These are phyloP conservation scores for Fusarium sp. DNA, from an alignment of 2,329 filamentous ascomycete species.

Conservation along the genomic window DNA sequence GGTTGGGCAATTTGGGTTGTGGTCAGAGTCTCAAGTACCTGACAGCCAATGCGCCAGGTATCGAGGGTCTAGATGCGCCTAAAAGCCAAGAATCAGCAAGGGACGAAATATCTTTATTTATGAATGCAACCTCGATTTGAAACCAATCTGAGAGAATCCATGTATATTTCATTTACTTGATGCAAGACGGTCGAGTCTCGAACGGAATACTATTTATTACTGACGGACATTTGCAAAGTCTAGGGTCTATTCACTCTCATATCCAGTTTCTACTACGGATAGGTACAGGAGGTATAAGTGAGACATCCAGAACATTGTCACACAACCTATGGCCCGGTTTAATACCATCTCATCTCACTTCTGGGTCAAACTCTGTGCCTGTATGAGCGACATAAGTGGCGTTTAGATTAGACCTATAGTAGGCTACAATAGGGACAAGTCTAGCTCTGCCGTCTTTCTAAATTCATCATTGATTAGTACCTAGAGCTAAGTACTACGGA, in stretches of 20 bases:
- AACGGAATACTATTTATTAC: not conserved
- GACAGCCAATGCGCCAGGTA: constrained; percentile 13
- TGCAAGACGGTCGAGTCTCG: constrained; percentile 1
- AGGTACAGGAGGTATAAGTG: not conserved
- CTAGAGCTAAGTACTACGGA: not conserved
- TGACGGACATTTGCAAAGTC: not conserved
- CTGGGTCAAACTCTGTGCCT: constrained; percentile 20
- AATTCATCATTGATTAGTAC: constrained; percentile 3
- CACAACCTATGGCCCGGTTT: not conserved
- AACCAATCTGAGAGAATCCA: constrained; percentile 5
- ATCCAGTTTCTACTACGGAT: not conserved
- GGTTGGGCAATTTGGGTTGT: constrained; percentile 11
- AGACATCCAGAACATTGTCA: not conserved
- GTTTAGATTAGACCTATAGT: constrained; percentile 10
- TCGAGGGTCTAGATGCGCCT: constrained; percentile 25
- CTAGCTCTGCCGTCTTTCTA: not conserved
- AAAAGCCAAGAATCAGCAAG: constrained; percentile 19
- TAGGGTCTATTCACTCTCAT: not conserved
- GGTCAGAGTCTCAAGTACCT: constrained; percentile 15
- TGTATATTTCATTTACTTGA: constrained; percentile 9
- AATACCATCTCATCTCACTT: not conserved
- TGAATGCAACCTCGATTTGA: constrained; percentile 15
- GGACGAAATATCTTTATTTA: not conserved
- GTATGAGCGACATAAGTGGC: constrained; percentile 33
- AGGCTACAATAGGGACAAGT: not conserved